phyloP scores from a whole-genome alignment of 2,329 filamentous ascomycete species.

The Aspergillus sp. region DNA sequence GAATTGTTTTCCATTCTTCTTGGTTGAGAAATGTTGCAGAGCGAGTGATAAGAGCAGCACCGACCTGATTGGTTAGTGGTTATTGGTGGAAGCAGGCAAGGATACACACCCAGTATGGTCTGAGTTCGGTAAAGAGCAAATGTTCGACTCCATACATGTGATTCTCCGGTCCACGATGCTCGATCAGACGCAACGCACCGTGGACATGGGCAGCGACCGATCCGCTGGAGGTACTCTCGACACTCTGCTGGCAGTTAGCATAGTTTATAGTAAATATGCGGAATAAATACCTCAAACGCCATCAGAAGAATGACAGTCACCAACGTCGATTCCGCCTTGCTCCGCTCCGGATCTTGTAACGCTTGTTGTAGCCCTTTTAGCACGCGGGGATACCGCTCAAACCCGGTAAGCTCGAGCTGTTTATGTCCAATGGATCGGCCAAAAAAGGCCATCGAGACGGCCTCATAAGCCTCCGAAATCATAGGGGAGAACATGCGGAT shows the following conservation, averaged over 20 bases:
- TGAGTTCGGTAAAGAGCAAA: constrained; percentile 32
- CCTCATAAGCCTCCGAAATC: constrained; percentile 31
- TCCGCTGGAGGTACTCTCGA: constrained; percentile 30
- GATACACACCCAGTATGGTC: constrained; percentile 34
- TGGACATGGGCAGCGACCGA: constrained; percentile 29
- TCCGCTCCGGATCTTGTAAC: constrained; percentile 29
- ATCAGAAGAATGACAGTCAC: constrained; percentile 34
- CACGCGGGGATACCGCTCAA: constrained; percentile 30
- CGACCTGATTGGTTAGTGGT: constrained; percentile 19
- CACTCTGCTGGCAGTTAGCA: constrained; percentile 19
- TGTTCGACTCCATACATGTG: constrained; percentile 38
- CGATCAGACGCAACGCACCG: constrained; percentile 32
- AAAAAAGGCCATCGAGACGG: constrained; percentile 35
- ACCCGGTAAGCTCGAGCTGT: constrained; percentile 27
- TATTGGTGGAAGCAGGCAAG: neutral
- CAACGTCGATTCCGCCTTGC: constrained; percentile 33
- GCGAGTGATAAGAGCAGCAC: constrained; percentile 24
- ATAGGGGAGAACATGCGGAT: constrained; percentile 38
- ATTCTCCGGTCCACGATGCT: constrained; percentile 35
- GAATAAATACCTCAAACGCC: constrained; percentile 29
- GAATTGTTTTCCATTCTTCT: constrained; percentile 36
- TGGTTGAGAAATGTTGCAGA: constrained; percentile 30
- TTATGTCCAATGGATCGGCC: constrained; percentile 32
- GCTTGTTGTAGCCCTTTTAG: constrained; percentile 33
- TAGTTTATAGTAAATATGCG: neutral